Conservation (phyloP, 2,329 filamentous ascomycete genomes). For the Monosporascus sp. region DNA sequence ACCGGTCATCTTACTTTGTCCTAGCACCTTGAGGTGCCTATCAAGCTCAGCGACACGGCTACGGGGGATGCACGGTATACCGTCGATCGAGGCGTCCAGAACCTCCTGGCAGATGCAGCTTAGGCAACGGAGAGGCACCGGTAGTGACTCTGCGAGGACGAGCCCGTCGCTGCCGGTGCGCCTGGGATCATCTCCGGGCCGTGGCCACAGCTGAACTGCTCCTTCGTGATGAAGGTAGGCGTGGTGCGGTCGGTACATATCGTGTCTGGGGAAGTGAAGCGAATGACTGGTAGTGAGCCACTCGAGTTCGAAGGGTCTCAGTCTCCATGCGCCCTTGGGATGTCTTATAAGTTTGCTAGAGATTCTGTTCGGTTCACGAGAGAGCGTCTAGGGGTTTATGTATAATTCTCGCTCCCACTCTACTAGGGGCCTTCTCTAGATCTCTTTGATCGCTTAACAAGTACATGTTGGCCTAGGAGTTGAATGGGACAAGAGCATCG, state of each 20-base stretch:
- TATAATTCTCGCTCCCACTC: neutral
- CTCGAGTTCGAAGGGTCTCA: neutral
- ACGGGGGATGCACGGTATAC: neutral
- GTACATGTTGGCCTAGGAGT: neutral
- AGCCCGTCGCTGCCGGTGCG: constrained; percentile 2
- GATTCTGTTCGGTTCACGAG: neutral
- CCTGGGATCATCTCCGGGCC: neutral
- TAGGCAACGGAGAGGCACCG: constrained; percentile 7
- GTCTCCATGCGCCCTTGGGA: neutral
- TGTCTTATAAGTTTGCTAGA: neutral
- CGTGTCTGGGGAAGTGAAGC: neutral
- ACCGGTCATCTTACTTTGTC: neutral
- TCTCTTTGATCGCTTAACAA: neutral
- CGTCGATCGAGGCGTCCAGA: neutral
- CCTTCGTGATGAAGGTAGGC: constrained; percentile 9
- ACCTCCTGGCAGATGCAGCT: constrained; percentile 7
- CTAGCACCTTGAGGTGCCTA: constrained; percentile 1
- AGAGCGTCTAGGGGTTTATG: neutral
- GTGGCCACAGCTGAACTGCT: constrained; percentile 13
- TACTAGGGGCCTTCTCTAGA: neutral
- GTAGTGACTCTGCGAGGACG: constrained; percentile 3
- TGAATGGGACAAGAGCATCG: neutral
- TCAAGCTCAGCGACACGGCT: neutral
- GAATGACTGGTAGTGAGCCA: neutral
- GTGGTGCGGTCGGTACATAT: constrained; percentile 1